These are phyloP conservation scores for Cicer chorassanicum DNA, from an alignment of 306 rosid species.

Conservation along the genomic window DNA sequence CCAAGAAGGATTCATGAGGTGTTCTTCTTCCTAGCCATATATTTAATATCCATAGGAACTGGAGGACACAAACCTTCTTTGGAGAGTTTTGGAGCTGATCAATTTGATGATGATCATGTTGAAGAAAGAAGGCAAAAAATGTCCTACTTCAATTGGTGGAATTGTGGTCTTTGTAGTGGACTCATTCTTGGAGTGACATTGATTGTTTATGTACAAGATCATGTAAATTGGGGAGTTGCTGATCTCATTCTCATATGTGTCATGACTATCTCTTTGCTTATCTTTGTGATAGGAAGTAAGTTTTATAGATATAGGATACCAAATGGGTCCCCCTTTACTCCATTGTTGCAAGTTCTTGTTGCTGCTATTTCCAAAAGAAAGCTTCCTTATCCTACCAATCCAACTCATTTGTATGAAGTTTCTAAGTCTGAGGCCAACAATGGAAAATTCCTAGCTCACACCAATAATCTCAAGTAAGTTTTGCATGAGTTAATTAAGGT, in stretches of 20 bases:
- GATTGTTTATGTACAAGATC: slow-evolving; percentile 82
- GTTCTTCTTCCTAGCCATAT: slow-evolving; percentile 72
- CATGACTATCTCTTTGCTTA: slow-evolving; percentile 71
- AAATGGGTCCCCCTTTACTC: slow-evolving; percentile 82
- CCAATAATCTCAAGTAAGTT: slow-evolving; percentile 81
- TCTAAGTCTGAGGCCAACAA: slow-evolving; percentile 47
- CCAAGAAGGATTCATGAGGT: slow-evolving; percentile 73
- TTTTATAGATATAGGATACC: slow-evolving; percentile 70
- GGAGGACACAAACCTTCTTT: slow-evolving; percentile 94
- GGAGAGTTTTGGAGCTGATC: slow-evolving; percentile 97
- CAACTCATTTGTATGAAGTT: slow-evolving; percentile 62
- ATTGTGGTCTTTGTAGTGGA: slow-evolving; percentile 78
- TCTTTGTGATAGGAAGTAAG: slow-evolving; percentile 67
- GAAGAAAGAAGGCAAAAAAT: slow-evolving; percentile 77
- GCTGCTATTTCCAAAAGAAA: slow-evolving; percentile 77
- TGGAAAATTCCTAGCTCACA: slow-evolving; percentile 69
- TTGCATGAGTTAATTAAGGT: not conserved
- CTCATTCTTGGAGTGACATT: slow-evolving; percentile 83
- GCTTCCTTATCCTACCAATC: slow-evolving; percentile 65
- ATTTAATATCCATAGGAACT: slow-evolving; percentile 84
- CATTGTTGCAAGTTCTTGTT: slow-evolving; percentile 79
- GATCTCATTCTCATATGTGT: slow-evolving; percentile 68
- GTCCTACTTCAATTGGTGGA: slow-evolving; percentile 99
- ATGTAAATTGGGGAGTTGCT: slow-evolving; percentile 78
- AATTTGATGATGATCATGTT: slow-evolving; percentile 72